These are phyloP conservation scores for Plasmodium knowlesi DNA, from an alignment of 169 alveolate genomes.

Conservation along the genomic window DNA sequence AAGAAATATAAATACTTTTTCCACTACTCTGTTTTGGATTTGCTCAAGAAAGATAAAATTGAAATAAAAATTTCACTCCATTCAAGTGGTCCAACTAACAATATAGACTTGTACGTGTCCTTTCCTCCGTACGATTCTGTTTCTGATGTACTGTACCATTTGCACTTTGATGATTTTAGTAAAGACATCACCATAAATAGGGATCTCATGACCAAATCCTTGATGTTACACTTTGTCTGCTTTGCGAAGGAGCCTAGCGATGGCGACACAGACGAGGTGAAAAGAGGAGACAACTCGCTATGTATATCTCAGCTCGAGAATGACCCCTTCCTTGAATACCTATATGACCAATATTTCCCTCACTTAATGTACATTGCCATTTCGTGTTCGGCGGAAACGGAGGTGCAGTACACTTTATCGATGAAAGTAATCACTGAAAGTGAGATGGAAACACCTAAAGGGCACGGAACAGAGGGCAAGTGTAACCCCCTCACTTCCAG, in stretches of 20 bases:
- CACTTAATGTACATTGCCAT: slow-evolving; percentile 47
- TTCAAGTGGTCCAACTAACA: neutral
- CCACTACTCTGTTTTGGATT: slow-evolving; percentile 20
- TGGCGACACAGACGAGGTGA: neutral
- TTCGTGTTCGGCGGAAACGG: neutral
- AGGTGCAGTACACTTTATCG: slow-evolving; percentile 18
- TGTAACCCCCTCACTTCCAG: neutral
- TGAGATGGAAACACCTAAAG: neutral
- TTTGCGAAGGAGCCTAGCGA: neutral
- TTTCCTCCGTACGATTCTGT: slow-evolving; percentile 56
- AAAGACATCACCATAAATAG: slow-evolving; percentile 27
- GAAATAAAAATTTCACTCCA: neutral
- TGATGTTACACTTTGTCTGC: slow-evolving; percentile 28
- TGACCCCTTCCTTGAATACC: slow-evolving; percentile 21
- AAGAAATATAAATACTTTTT: slow-evolving; percentile 50
- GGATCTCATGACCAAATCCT: slow-evolving; percentile 14
- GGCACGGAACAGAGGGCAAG: neutral
- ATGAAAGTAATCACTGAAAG: neutral
- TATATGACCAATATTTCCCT: slow-evolving; percentile 52
- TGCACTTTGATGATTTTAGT: slow-evolving; percentile 36
- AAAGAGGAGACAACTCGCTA: neutral
- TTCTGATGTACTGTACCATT: slow-evolving; percentile 26
- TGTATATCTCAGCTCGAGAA: neutral
- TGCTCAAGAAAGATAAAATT: slow-evolving; percentile 33
- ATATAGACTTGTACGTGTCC: slow-evolving; percentile 16